Conservation (phyloP, 768 basidiomycete genomes). For the Agrocybe pediades region DNA sequence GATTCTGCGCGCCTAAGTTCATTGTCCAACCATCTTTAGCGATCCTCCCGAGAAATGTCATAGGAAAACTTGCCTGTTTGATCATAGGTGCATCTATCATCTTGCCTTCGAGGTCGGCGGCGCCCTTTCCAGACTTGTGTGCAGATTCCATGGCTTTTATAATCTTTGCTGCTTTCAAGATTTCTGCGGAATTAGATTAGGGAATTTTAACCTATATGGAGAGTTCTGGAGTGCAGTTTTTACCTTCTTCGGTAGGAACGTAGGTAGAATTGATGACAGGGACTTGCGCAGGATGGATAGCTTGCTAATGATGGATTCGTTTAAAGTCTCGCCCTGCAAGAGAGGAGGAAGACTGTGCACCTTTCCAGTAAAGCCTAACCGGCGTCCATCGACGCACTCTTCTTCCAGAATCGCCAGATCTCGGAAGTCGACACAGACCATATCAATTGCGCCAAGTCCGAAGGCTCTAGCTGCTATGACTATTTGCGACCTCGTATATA, state of each 20-base stretch:
- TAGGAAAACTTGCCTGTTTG: constrained; percentile 58
- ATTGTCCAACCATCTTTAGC: too few relatives aligned
- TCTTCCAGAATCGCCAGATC: constrained; percentile 64
- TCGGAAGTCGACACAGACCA: constrained; percentile 93
- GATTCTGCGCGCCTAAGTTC: constrained; percentile 42
- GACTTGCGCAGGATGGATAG: constrained; percentile 89
- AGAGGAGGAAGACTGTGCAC: constrained; percentile 34
- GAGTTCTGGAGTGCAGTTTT: constrained; percentile 1
- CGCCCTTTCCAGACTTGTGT: constrained; percentile 56
- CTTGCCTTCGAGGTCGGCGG: constrained; percentile 75
- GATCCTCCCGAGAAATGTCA: background rate
- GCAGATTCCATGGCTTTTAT: constrained; percentile 64
- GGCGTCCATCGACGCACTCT: constrained; percentile 78
- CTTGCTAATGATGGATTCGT: constrained; percentile 89
- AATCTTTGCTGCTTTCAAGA: constrained; percentile 75
- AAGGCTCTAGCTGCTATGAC: constrained; percentile 84
- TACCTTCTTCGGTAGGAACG: constrained; percentile 73
- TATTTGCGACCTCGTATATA: constrained; percentile 82
- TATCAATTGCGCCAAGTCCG: constrained; percentile 84
- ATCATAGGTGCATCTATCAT: constrained; percentile 96
- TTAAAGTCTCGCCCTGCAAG: too few relatives aligned
- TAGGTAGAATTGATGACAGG: constrained; percentile 76
- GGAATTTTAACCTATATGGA: background rate
- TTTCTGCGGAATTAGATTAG: constrained; percentile 50
- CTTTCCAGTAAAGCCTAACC: constrained; percentile 92